phyloP scores from a whole-genome alignment of 768 basidiomycete species.

The Antrodiella citrinella region DNA sequence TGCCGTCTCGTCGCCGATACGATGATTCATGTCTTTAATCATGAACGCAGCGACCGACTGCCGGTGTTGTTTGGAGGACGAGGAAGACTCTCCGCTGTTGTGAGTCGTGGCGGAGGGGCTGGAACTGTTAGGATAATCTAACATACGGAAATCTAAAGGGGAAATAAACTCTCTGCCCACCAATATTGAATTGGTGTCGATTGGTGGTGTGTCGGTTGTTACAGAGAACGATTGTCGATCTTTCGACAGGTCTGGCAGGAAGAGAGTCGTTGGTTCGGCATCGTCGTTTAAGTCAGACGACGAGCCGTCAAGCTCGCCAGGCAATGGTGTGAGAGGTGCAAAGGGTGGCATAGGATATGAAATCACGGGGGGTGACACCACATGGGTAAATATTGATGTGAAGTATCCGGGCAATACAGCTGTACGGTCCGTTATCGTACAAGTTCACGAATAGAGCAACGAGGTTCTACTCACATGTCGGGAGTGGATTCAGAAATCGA shows the following conservation, averaged over 20 bases:
- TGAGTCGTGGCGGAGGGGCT: not conserved
- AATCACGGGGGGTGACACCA: slow-evolving; percentile 49
- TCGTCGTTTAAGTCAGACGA: not conserved
- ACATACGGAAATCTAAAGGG: not conserved
- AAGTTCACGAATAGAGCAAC: too few relatives aligned
- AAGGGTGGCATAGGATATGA: slow-evolving; percentile 65
- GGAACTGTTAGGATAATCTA: not conserved
- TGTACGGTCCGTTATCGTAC: too few relatives aligned
- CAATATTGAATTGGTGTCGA: not conserved
- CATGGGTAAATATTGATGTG: slow-evolving; percentile 63
- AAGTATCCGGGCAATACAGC: slow-evolving; percentile 65
- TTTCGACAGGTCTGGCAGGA: not conserved
- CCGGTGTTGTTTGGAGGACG: not conserved
- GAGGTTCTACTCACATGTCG: slow-evolving; percentile 50
- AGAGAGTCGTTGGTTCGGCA: not conserved
- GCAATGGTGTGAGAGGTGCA: slow-evolving; percentile 48
- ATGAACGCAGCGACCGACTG: not conserved
- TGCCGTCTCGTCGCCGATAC: slow-evolving; percentile 6
- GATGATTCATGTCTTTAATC: not conserved
- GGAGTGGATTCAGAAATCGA: slow-evolving; percentile 64
- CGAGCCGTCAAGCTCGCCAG: slow-evolving; percentile 1
- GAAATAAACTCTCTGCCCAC: not conserved
- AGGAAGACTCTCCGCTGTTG: not conserved
- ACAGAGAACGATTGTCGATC: not conserved
- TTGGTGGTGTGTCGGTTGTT: not conserved